Base-by-base conservation (phyloP, 306 rosid species). In the Rosa multiflora region DNA sequence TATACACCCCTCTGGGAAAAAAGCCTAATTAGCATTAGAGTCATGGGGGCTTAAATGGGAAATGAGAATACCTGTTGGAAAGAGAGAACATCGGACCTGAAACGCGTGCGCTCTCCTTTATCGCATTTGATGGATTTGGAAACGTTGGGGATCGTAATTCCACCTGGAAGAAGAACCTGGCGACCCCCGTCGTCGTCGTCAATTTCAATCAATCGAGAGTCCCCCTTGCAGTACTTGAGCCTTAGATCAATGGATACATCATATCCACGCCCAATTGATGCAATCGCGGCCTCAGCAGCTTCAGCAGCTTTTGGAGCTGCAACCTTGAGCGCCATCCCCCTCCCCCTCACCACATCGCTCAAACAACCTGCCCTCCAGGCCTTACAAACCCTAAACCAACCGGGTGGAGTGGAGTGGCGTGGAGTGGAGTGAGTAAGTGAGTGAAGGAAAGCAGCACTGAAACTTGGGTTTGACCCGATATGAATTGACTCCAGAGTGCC, bases 51-150 rank as follows among this genome's bases (percentile, higher is more conserved):
- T 26, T 26, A 26, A 26, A 26, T 26, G 29, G 37, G 3, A 2
- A 32, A 32, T 32, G 37, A 32, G 3, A 32, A 32, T 32, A 32
- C 98, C 98, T 95, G 99, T 71, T 95, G 99, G 85, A 95, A 95
- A 78, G 97, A 84, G 70, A 95, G 94, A 83, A 91, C 96, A 78
- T 95, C 99, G 75, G 99, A 95, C 91, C 97, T 90, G 83, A 95
- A 95, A 83, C 97, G 83, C 0, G 92, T 95, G 47, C 97, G 97
- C 76, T 95, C 99, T 74, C 99, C 97, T 83, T 95, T 94, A 82
- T 94, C 99, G 11, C 97, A 94, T 82, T 92, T 94, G 12, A 94
- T 95, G 3, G 92, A 91, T 80, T 91, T 92, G 46, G 97, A 88
- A 21, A 94, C 97, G 80, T 90, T 84, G 14, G 94, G 85, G 80